A percentile compares a stretch with the other conserved stretches of the same genome.
Evolutionary conservation across 140 eudicot species (phyloP).

Genomic region (Erigeron philadelphicus): DNA sequence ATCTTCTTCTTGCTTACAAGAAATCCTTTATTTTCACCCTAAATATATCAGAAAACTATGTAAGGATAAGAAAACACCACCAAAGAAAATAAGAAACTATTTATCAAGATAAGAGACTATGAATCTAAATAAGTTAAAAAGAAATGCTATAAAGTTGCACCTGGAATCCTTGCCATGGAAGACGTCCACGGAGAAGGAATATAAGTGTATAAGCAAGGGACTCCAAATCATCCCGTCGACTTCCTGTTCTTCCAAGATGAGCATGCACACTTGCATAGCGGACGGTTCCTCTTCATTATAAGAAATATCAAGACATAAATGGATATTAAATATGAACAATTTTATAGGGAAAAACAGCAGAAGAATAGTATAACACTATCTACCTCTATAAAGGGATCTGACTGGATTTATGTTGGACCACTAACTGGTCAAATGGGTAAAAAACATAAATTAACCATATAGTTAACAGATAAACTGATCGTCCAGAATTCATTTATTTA

Average conservation of each 20-base stretch:
- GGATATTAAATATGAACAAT: neutral
- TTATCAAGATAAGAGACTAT: too few species aligned
- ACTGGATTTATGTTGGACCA: neutral
- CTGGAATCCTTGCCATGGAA: conserved; percentile 97
- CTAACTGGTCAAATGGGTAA: neutral
- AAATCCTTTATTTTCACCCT: conserved; percentile 92
- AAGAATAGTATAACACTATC: neutral
- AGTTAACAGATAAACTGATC: neutral
- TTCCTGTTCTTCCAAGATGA: conserved; percentile 91
- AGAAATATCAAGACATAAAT: conserved; percentile 1
- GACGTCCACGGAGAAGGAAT: conserved; percentile 80
- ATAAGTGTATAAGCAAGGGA: conserved; percentile 89
- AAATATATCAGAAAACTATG: neutral
- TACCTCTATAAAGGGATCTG: neutral
- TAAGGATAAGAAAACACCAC: conserved; percentile 26
- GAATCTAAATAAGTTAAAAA: neutral
- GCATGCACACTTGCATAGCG: conserved; percentile 98
- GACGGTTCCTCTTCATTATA: conserved; percentile 68
- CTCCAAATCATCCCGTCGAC: conserved; percentile 91
- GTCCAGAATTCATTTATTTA: too few species aligned
- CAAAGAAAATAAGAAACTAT: neutral
- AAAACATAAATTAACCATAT: neutral
- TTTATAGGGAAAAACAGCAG: neutral
- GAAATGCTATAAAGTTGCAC: conserved; percentile 25
- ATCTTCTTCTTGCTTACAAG: conserved; percentile 91